phyloP scores from a whole-genome alignment of 768 basidiomycete species.

The Russula abietina region DNA sequence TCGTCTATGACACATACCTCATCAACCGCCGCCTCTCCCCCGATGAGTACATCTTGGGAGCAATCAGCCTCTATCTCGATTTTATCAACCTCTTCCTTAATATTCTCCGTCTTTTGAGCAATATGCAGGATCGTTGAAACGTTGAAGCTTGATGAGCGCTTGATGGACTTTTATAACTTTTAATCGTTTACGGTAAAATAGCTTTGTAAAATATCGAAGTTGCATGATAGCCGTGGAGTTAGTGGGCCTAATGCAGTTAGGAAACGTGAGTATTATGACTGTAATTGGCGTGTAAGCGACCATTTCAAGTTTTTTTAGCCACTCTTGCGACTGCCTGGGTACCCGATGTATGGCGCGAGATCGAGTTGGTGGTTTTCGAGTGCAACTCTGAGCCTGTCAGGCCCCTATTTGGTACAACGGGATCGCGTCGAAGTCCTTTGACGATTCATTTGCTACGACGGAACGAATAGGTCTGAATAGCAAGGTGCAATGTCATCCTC shows the following conservation, averaged over 20 bases:
- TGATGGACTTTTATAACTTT: neutral
- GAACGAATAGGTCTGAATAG: too few species aligned
- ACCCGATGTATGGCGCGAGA: too few species aligned
- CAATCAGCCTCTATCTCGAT: constrained; percentile 92
- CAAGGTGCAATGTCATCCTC: too few species aligned
- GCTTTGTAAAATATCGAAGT: constrained; percentile 9
- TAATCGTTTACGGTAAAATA: neutral
- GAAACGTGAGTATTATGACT: neutral
- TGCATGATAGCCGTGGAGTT: neutral
- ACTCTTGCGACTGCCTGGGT: too few species aligned
- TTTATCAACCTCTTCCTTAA: constrained; percentile 87
- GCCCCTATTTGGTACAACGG: too few species aligned
- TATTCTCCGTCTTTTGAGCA: constrained; percentile 76
- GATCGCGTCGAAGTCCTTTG: too few species aligned
- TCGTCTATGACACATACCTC: constrained; percentile 85
- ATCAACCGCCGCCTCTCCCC: constrained; percentile 86
- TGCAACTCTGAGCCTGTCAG: too few species aligned
- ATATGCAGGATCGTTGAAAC: constrained; percentile 40
- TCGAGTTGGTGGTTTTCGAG: too few species aligned
- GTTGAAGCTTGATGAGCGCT: constrained; percentile 30
- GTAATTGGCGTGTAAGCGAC: too few species aligned
- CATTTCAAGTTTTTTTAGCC: too few species aligned
- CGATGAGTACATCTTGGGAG: constrained; percentile 89
- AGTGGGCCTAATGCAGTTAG: neutral
- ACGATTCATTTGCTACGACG: too few species aligned